Evolutionary conservation across 768 basidiomycete genomes (phyloP), one percentile per base, ranked within the genome.

Genomic region (Panellus pusillus): DNA sequence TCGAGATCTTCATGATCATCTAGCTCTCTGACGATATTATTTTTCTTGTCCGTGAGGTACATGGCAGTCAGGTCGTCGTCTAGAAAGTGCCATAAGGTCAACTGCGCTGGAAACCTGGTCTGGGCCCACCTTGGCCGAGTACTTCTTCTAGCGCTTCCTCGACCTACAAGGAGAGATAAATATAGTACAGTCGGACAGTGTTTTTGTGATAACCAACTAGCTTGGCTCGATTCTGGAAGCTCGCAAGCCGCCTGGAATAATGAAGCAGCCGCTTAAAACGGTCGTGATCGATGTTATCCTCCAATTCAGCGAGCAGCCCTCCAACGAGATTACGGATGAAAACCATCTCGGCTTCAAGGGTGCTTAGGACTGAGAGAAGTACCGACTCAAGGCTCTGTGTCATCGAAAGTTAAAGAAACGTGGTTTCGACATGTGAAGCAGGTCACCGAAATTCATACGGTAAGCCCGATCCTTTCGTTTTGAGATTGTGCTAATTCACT

Each of bases 61-160:
- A 98, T 97, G 0, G 92, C 91, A 38, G 86, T 85, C 65, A 98
- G 68, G 68, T 98, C 96, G 67, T 97, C 95, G 61, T 98, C 96
- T 96, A 47, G n/a, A 1, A 29, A 15, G 32, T 41, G 19, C 27
- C 38, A 39, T 52, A 44, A 55, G 47, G n/a, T 13, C 20, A n/a
- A 20, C 2, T 6, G 14, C 13, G n/a, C 15, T 15, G 32, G 43
- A 35, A 45, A 11, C 15, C 9, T 15, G 9, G 28, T 37, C 36
- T 35, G 31, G 24, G 43, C 56, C 47, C 58, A 92, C 93, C 93
- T 75, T 95, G 91, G 63, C 89, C 84, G 24, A 98, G 75, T 1
- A 98, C 83, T 69, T 98, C 96, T 59, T 97, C 93, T 4, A 98
- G 72, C 15, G 91, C 90, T 73, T 91, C 84, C 67, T 92, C 86